These are phyloP conservation scores for Debaryomyces fabryi DNA, from an alignment of 1,139 yeast genomes.

Conservation along the genomic window DNA sequence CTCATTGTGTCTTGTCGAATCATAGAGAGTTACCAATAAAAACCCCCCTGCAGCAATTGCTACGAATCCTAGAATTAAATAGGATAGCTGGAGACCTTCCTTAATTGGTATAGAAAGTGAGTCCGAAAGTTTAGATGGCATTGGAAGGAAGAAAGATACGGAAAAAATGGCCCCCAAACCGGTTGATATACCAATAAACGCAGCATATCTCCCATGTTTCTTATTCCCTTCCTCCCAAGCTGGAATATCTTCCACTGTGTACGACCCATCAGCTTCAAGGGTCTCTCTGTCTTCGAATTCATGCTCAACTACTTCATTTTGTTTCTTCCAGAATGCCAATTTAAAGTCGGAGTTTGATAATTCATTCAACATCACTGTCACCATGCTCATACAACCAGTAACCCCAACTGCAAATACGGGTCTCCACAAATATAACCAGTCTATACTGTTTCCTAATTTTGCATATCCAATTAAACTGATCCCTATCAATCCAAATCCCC, in stretches of 20 bases:
- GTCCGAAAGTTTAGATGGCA: constrained; percentile 45
- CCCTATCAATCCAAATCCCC: constrained; percentile 53
- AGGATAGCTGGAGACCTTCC: constrained; percentile 50
- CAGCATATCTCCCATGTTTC: constrained; percentile 58
- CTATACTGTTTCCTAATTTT: constrained; percentile 22
- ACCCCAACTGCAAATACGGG: constrained; percentile 62
- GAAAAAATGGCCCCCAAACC: constrained; percentile 72
- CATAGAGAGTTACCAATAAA: constrained; percentile 51
- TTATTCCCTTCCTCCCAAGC: constrained; percentile 5
- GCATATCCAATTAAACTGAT: constrained; percentile 54
- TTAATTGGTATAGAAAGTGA: constrained; percentile 27
- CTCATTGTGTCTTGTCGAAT: constrained; percentile 15
- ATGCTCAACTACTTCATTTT: background rate
- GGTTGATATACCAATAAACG: constrained; percentile 61
- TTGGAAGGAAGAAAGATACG: constrained; percentile 50
- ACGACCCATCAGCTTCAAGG: constrained; percentile 1
- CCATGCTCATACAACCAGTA: constrained; percentile 53
- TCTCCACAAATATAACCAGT: constrained; percentile 55
- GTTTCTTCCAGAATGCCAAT: constrained; percentile 30
- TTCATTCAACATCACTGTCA: constrained; percentile 57
- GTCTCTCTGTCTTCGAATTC: background rate
- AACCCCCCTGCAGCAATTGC: constrained; percentile 43
- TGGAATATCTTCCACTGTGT: background rate
- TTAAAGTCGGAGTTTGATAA: constrained; percentile 49
- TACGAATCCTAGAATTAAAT: constrained; percentile 48